Evolutionary conservation across 164 flowering plant species (phyloP), one percentile per base, ranked within the genome.

Genomic region (Vitis cinerea): DNA sequence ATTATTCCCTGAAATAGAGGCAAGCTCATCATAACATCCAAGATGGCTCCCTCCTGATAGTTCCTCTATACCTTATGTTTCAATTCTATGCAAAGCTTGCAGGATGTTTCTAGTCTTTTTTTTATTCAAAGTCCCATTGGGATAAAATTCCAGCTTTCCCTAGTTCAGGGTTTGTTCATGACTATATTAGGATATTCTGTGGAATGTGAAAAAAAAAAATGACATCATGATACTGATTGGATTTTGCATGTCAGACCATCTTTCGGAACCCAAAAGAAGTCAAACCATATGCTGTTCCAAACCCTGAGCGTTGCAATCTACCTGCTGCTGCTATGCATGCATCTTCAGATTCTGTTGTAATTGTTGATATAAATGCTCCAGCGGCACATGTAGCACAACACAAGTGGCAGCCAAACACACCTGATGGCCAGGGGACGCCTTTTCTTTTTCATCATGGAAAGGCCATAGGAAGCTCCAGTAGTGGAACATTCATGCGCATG

Each of bases 361-460:
- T 91, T 79, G 98, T 86, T 72, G 96, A 95, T 72, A 71, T 76
- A 61, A 86, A 89, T 84, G 98, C 88, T 58, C 99, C 99, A 19
- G 98, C 96, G n/a, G 96, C 93, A 31, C 94, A 84, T 78, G 75
- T 95, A 76, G 99, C 94, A 61, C 85, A 85, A 63, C 99, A 95
- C 77, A 93, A 88, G 73, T 95, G 99, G 99, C 99, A 95, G 74
- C 97, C 99, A 68, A 95, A 90, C 78, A 95, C 98, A 19, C 99
- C 98, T 59, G 98, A 95, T 88, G 98, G 97, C 47, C 92, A 91
- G 72, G 98, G 98, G 19, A 77, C 84, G 10, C 99, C 99, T 31
- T 95, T 95, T 76, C 89, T 92, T 55, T 95, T 95, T 79, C 93
- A 93, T 62, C 99, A 91, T 79, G 97, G 94, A 63, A 95, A 87